Conservation (phyloP, 129 eudicot genomes). For the Arctium minus region DNA sequence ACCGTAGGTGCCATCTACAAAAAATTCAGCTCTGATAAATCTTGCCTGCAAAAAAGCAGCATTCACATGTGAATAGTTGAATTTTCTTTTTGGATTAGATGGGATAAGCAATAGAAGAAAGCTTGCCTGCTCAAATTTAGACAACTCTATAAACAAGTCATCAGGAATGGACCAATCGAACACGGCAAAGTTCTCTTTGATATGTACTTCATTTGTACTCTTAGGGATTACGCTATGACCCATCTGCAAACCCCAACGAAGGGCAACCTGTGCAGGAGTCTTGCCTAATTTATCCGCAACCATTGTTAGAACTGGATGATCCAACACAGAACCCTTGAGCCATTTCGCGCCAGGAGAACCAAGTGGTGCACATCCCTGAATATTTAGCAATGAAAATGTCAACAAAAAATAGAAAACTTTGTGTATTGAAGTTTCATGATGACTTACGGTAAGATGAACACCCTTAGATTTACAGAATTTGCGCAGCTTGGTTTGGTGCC, state of each 20-base stretch:
- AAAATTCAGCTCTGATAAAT: constrained; percentile 44
- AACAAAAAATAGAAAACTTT: background rate
- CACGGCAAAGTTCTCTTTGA: constrained; percentile 39
- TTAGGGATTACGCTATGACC: constrained; percentile 60
- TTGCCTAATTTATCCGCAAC: constrained; percentile 43
- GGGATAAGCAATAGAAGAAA: background rate
- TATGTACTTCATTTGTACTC: constrained; percentile 43
- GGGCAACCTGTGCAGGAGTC: constrained; percentile 56
- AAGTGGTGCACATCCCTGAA: constrained; percentile 49
- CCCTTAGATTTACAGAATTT: constrained; percentile 67
- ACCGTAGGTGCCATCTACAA: constrained; percentile 35
- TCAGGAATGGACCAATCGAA: constrained; percentile 52
- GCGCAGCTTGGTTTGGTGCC: constrained; percentile 68
- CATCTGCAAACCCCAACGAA: constrained; percentile 60
- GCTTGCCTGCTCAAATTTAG: constrained; percentile 42
- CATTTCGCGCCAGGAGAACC: constrained; percentile 60
- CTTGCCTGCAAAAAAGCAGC: constrained; percentile 35
- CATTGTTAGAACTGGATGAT: constrained; percentile 38
- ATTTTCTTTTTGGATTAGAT: background rate
- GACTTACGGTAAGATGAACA: constrained; percentile 63
- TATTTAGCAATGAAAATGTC: background rate
- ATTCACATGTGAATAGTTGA: background rate
- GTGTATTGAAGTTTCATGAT: background rate
- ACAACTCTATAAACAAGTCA: constrained; percentile 36
- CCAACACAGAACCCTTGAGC: constrained; percentile 40